Evolutionary conservation across 257 asterid genomes (phyloP), one percentile per base, ranked within the genome.

Genomic region (Voacanga thouarsii): DNA sequence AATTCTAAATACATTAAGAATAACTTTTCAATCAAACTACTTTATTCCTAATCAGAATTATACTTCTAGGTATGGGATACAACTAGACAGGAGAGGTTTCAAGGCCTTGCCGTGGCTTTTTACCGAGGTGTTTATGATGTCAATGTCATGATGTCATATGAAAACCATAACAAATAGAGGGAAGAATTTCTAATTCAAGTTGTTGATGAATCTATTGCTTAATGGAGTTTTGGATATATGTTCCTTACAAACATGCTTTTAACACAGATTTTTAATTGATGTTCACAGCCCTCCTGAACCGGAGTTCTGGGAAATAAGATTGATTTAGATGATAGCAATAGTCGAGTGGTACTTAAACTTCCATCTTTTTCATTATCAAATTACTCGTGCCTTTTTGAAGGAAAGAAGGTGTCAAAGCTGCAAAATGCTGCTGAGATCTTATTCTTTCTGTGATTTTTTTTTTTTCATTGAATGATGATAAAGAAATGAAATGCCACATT

Each of bases 41-140:
- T n/a, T n/a, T n/a, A n/a, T n/a, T n/a, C n/a, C n/a, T n/a, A n/a
- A n/a, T n/a, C n/a, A n/a, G n/a, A n/a, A n/a, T n/a, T n/a, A n/a
- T 7, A 57, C 23, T 72, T 63, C 71, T 83, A 88, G 92, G 88
- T 90, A 83, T 90, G 91, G 94, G 94, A 90, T 65, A 90, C 94
- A 76, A 92, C 94, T 75, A 92, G 94, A 26, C 94, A 90, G 69
- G 94, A 90, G 83, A 86, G 92, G 76, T 90, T 90, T 81, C 94
- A 90, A 80, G 88, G 94, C 85, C 94, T 89, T 74, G 94, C 92
- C 18, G 94, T 89, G 82, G 92, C 94, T 67, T 89, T 89, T 79
- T 89, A 89, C 66, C 86, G 94, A 16, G 94, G 94, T 71, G 87
- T 85, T 49, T 87, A 87, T 79, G 90, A 87, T 83, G 90, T 87